Evolutionary conservation across 2,329 filamentous ascomycete genomes (phyloP), one percentile per base, ranked within the genome.

Genomic region (Trichoderma afroharzianum): DNA sequence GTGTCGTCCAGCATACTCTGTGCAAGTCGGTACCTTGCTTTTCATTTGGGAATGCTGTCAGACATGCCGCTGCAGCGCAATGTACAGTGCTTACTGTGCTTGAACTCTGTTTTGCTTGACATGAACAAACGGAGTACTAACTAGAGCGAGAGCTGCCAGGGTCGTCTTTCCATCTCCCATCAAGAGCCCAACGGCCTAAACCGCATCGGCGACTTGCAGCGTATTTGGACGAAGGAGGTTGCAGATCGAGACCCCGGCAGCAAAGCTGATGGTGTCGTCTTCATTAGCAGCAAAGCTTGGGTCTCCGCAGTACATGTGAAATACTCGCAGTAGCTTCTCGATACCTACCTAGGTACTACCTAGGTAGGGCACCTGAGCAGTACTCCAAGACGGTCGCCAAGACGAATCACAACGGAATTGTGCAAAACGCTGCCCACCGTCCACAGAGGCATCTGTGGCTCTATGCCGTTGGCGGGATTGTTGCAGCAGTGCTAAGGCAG

Each of bases 11-110:
- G 32, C 55, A 59, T 14, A n/a, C 57, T 21, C 15, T 24, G 28
- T 33, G 32, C 57, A 21, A 59, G 47, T 57, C 63, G 26, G 61
- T 59, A 64, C 50, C 39, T 47, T 68, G 28, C 57, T 43, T 47
- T 61, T 28, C 43, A 33, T 33, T 30, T 53, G 61, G 50, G 21
- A 26, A 59, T 24, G 69, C 30, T 12, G 36, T 67, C 36, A 21
- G 55, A 61, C 55, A 39, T 71, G 69, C 61, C 33, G 63, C 62
- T 62, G 62, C 63, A 62, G 39, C 39, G 21, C 18, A 71, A 63
- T 57, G 26, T 28, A 15, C 32, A 43, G 32, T 32, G 24, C 50
- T 39, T 55, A 36, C 30, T 28, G 15, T 55, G 28, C 30, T 36
- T 24, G 32, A 59, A n/a, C 57, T 59, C 57, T 53, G 47, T 53